Conservation (phyloP, 179 eudicot genomes). For the Nepenthes alata region DNA sequence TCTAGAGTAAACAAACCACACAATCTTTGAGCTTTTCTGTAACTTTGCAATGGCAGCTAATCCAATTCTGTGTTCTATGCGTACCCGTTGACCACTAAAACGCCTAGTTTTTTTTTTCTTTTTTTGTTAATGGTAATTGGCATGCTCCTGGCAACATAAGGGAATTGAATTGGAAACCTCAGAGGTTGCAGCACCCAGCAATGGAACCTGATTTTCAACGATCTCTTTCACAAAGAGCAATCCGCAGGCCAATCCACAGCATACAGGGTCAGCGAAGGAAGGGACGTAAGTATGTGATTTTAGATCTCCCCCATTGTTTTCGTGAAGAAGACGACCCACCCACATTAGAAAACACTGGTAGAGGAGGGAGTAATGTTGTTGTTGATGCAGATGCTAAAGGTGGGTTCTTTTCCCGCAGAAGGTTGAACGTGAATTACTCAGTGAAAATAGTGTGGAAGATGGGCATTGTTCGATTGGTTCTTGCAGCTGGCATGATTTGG, state of each 20-base stretch:
- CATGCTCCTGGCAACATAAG: no score
- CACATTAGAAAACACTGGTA: background rate
- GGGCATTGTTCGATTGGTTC: slow-evolving; percentile 72
- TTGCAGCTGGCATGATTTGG: slow-evolving; percentile 85
- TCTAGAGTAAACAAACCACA: no score
- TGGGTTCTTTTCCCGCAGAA: slow-evolving; percentile 31
- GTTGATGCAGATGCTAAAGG: slow-evolving; percentile 30
- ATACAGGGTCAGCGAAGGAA: slow-evolving; percentile 20
- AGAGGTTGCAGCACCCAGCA: slow-evolving; percentile 4
- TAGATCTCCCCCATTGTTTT: background rate
- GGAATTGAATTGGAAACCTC: background rate
- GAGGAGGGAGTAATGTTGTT: slow-evolving; percentile 1
- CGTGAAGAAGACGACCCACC: background rate
- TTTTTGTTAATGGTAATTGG: no score
- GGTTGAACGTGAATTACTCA: slow-evolving; percentile 36
- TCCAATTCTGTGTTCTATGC: no score
- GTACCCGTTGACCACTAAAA: no score
- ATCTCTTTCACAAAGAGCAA: slow-evolving; percentile 41
- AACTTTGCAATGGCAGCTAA: no score
- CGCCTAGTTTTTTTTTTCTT: no score
- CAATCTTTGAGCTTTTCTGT: no score
- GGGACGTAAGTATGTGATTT: slow-evolving; percentile 18
- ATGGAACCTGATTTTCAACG: slow-evolving; percentile 48
- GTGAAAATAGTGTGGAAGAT: slow-evolving; percentile 67
- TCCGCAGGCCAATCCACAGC: slow-evolving; percentile 37